Evolutionary conservation across 345 rosid genomes (phyloP).

Genomic region (Citrus sp.): DNA sequence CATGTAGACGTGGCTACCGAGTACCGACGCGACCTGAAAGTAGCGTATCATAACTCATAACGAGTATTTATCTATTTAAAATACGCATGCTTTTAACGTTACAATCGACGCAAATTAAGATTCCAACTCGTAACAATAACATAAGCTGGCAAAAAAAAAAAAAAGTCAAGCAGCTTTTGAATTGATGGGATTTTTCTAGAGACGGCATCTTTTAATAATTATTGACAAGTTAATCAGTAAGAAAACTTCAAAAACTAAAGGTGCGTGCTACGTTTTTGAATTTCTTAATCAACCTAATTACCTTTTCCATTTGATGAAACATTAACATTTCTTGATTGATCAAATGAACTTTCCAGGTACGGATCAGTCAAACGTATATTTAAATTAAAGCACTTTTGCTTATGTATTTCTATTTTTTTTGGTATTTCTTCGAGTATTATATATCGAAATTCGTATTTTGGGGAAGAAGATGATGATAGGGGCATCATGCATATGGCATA

Average conservation of each 20-base stretch:
- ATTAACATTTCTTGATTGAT: neutral
- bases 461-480: slow-evolving; percentile 15
- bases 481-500: neutral
- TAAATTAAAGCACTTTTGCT: neutral
- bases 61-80: slow-evolving; percentile 4
- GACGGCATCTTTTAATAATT: neutral
- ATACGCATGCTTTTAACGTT: neutral
- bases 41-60: neutral
- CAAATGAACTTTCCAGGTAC: neutral
- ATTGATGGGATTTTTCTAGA: slow-evolving; percentile 8
- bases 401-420: neutral
- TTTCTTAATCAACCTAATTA: neutral
- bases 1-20: neutral
- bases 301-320: neutral
- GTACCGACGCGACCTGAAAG: slow-evolving; percentile 3
- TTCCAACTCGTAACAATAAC: slow-evolving; percentile 21
- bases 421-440: neutral
- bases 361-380: neutral
- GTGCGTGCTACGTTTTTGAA: neutral
- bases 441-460: neutral
- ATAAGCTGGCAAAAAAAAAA: neutral
- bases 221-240: neutral
- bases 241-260: neutral
- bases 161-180: slow-evolving; percentile 2
- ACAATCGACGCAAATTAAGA: slow-evolving; percentile 19